Percentiles rank a stretch among this genome's conserved stretches.
Evolutionary conservation across 1,284 basidiomycete genomes (phyloP).

Genomic region (Ustilago crameri): DNA sequence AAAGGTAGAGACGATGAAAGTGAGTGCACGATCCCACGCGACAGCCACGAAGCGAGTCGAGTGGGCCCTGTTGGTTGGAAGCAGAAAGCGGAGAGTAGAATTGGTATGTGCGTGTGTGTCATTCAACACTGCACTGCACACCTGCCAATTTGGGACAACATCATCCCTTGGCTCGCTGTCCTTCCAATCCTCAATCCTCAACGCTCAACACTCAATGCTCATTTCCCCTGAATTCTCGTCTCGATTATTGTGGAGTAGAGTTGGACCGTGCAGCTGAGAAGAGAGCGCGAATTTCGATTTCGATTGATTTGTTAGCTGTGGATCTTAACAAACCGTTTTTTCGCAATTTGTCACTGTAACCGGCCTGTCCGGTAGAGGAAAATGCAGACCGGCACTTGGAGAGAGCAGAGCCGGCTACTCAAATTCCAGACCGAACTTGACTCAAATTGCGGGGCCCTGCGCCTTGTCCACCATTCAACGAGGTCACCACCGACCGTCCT

Average conservation of each 20-base stretch:
- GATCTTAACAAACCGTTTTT: no score
- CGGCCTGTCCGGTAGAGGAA: constrained; percentile 6
- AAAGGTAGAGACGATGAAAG: neutral
- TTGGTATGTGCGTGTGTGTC: constrained; percentile 6
- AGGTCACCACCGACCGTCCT: no score
- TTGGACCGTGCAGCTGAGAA: constrained; percentile 20
- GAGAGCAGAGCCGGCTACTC: constrained; percentile 10
- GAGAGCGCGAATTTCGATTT: constrained; percentile 3
- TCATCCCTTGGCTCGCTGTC: no score
- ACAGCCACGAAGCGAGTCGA: no score
- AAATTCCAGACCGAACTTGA: constrained; percentile 9
- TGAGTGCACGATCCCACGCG: constrained; percentile 2
- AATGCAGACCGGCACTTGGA: constrained; percentile 2
- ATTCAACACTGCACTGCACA: constrained; percentile 2
- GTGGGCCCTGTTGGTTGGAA: no score
- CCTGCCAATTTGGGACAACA: no score
- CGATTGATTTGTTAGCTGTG: neutral
- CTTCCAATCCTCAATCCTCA: no score
- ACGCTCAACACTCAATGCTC: no score
- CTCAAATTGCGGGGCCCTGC: no score
- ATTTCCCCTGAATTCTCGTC: no score
- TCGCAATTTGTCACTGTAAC: neutral
- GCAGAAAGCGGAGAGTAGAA: constrained; percentile 3
- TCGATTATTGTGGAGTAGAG: constrained; percentile 20
- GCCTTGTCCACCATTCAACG: no score